Conservation (phyloP, 768 basidiomycete species). For the Amanita jacksonii region DNA sequence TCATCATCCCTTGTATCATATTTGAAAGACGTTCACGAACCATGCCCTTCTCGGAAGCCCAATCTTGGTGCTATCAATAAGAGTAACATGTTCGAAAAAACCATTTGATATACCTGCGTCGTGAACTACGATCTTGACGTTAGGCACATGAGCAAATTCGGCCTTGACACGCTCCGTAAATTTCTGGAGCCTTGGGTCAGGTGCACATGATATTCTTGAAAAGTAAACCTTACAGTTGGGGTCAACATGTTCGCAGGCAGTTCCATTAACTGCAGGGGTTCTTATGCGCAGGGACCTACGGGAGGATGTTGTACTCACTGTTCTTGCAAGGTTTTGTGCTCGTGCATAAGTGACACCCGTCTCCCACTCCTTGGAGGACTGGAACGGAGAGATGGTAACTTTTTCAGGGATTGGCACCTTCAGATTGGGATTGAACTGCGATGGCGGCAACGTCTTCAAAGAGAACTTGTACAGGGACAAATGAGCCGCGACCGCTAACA, state of each 20-base stretch:
- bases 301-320: slow-evolving; percentile 30
- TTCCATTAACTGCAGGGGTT: slow-evolving; percentile 56
- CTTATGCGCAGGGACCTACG: slow-evolving; percentile 3
- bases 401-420: slow-evolving; percentile 41
- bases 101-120: slow-evolving; percentile 57
- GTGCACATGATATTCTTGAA: neutral
- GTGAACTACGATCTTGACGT: slow-evolving; percentile 59
- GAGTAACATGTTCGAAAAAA: neutral
- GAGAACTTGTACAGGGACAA: slow-evolving; percentile 70
- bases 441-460: slow-evolving; percentile 65
- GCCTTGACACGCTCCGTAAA: slow-evolving; percentile 65
- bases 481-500: slow-evolving; percentile 65
- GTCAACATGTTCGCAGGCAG: slow-evolving; percentile 82
- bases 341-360: slow-evolving; percentile 63
- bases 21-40: slow-evolving; percentile 25
- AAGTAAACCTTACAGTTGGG: slow-evolving; percentile 46
- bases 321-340: slow-evolving; percentile 74
- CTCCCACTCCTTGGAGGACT: slow-evolving; percentile 55
- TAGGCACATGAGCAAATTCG: slow-evolving; percentile 55
- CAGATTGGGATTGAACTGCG: slow-evolving; percentile 53
- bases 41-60: slow-evolving; percentile 84
- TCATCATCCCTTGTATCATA: neutral
- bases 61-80: slow-evolving; percentile 32
- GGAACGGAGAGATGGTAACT: slow-evolving; percentile 36
- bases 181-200: slow-evolving; percentile 25